phyloP scores from a whole-genome alignment of 129 eudicot species.

The Helianthus tuberosus region DNA sequence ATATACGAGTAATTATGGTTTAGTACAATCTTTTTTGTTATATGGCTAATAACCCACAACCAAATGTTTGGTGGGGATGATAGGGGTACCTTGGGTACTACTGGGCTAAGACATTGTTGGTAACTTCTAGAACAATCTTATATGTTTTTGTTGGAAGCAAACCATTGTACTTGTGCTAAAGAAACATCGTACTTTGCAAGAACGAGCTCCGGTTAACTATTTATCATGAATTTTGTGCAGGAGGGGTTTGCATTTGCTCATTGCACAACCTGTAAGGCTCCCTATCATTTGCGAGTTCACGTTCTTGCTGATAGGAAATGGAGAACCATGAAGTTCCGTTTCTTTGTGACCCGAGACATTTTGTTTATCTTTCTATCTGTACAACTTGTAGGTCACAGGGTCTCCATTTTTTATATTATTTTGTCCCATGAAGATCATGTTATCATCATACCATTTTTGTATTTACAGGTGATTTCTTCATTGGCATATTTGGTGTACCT shows the following conservation, averaged over 20 bases:
- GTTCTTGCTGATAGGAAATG: slow-evolving; percentile 93
- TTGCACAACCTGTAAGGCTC: slow-evolving; percentile 99
- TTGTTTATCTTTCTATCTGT: slow-evolving; percentile 87
- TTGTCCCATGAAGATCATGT: neutral
- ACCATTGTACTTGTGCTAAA: neutral
- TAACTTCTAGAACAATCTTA: neutral
- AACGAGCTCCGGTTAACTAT: neutral
- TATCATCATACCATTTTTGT: slow-evolving; percentile 3
- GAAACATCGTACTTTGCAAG: neutral
- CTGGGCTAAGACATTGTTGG: neutral
- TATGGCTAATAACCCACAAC: neutral
- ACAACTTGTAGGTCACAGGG: slow-evolving; percentile 70
- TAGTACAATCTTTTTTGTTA: neutral
- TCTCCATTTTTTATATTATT: slow-evolving; percentile 15
- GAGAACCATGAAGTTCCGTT: slow-evolving; percentile 95
- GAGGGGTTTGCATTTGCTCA: slow-evolving; percentile 99
- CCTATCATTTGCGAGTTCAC: slow-evolving; percentile 96
- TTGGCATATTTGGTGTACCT: slow-evolving; percentile 79
- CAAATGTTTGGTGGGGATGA: neutral
- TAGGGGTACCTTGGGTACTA: neutral
- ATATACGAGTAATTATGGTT: neutral
- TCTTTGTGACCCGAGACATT: slow-evolving; percentile 96
- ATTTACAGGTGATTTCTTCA: slow-evolving; percentile 71
- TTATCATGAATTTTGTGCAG: slow-evolving; percentile 42
- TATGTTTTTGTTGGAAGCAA: neutral